phyloP scores from a whole-genome alignment of 2,329 filamentous ascomycete genomes.

The Annulohypoxylon truncatum region DNA sequence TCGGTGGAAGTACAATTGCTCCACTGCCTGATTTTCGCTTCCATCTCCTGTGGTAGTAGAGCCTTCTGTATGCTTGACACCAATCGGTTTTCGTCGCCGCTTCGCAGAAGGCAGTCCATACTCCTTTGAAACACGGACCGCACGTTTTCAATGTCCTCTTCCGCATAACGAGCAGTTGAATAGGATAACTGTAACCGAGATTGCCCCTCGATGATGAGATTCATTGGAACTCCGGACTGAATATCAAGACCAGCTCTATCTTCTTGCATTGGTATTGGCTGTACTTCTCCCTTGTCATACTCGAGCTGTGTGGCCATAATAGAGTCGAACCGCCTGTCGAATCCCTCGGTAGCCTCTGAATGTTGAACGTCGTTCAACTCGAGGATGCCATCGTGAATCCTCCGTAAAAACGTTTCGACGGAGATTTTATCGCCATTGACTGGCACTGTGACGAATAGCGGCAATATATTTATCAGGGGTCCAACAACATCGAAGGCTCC shows the following conservation, averaged over 20 bases:
- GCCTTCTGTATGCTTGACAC: too few relatives aligned
- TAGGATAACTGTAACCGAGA: neutral
- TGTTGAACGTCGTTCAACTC: neutral
- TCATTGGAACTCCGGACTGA: neutral
- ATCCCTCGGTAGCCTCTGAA: neutral
- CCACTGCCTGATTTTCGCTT: neutral
- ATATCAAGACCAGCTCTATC: neutral
- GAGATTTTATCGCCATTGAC: neutral
- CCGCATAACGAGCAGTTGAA: neutral
- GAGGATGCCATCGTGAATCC: neutral
- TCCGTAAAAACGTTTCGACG: neutral
- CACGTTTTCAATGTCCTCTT: neutral
- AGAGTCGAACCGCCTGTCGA: neutral
- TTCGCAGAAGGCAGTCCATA: neutral
- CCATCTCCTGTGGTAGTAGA: neutral
- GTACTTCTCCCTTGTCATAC: neutral
- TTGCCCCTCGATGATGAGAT: neutral
- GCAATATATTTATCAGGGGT: conserved; percentile 51
- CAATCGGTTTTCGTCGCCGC: neutral
- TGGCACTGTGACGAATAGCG: conserved; percentile 26
- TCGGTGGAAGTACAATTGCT: neutral
- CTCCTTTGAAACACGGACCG: neutral
- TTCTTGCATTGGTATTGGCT: neutral
- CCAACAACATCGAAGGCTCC: conserved; percentile 49
- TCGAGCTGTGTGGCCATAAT: neutral